Base-by-base conservation (phyloP, 495 filamentous ascomycete genomes). In the Arthonia radiata region DNA sequence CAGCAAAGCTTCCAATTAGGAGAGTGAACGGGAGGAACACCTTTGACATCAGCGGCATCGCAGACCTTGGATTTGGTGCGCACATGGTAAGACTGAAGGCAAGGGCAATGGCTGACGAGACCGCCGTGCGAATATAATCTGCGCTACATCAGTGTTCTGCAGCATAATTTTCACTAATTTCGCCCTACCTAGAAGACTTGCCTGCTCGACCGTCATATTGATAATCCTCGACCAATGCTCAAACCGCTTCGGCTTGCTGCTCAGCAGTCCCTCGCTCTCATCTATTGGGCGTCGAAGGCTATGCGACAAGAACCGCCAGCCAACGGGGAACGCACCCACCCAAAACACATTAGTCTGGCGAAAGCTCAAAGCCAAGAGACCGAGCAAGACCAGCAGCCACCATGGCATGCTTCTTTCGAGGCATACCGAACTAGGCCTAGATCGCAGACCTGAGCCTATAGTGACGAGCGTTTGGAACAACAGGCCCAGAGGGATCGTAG, bases 291-390 rank as follows among this genome's bases (percentile, higher is more conserved):
- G 28, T n/a, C n/a, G n/a, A n/a, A n/a, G n/a, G n/a, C n/a, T n/a
- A n/a, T n/a, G n/a, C n/a, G n/a, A n/a, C n/a, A n/a, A 77, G 57
- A 9, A 62, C 55, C 31, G 77, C 67, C 15, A 83, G 35, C 69
- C 80, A 31, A 80, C 79, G 31, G 90, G 60, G 42, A 86, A 93
- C 0, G 81, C 50, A 1, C 76, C 67, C 2, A 82, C 73, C 86
- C 86, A 97, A 44, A 94, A 81, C 32, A 94, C 73, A 40, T 97
- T 97, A 7, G 86, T 97, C 48, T 97, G 86, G 17, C 86, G 53
- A 51, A 83, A 81, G 11, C 60, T 50, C 18, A 97, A 51, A 17
- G 76, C 60, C 2, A 55, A 31, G 8, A 75, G 34, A 0, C 73
- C 73, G 13, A 64, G n/a, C 18, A 71, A 49, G 0, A 57, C 47